Evolutionary conservation across 495 filamentous ascomycete species (phyloP).

Genomic region (Hyaloscypha finlandica): DNA sequence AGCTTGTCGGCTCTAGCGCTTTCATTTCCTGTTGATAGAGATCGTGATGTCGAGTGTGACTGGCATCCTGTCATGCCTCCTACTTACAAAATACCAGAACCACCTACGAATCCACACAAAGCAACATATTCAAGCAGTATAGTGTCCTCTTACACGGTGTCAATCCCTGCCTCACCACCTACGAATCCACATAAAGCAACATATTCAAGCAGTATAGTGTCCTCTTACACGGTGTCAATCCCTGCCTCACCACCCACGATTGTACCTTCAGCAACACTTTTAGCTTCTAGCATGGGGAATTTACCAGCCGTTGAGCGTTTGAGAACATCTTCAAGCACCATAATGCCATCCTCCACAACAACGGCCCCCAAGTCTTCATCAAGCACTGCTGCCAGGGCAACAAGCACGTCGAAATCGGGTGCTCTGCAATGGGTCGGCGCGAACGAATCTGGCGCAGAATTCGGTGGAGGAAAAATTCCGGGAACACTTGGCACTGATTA

Average conservation of each 20-base stretch:
- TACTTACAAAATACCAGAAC: not conserved
- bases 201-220: not conserved
- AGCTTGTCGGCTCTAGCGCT: conserved; percentile 20
- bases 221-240: not conserved
- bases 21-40: conserved; percentile 21
- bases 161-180: not conserved
- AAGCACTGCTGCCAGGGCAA: not conserved
- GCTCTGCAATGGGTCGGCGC: conserved; percentile 41
- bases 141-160: not conserved
- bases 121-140: not conserved
- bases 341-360: not conserved
- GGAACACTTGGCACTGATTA: conserved; percentile 58
- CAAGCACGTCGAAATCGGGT: not conserved
- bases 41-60: conserved; percentile 6
- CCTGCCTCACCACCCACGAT: not conserved
- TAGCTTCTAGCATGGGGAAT: not conserved
- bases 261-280: not conserved
- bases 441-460: conserved; percentile 57
- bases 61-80: not conserved
- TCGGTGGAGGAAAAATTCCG: conserved; percentile 48
- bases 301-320: not conserved
- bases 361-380: conserved; percentile 6
- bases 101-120: not conserved
- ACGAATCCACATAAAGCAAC: not conserved
- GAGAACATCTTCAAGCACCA: not conserved